phyloP scores from a whole-genome alignment of 2,329 filamentous ascomycete species.

The Ceratocystis lukuohia region DNA sequence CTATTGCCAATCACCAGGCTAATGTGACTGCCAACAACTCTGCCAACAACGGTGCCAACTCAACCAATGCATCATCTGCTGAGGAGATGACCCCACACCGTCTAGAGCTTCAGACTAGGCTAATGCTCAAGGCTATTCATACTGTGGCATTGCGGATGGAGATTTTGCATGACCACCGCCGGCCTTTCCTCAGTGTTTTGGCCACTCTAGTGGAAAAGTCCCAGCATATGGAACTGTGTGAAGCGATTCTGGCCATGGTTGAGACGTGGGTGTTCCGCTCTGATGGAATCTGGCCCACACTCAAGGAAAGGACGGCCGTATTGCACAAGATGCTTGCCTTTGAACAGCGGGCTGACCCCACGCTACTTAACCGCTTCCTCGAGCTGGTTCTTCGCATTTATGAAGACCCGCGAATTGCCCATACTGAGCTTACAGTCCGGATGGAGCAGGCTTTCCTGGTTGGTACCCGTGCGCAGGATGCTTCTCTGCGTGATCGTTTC shows the following conservation, averaged over 20 bases:
- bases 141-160: slow-evolving; percentile 87
- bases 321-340: slow-evolving; percentile 98
- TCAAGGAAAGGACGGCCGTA: slow-evolving; percentile 98
- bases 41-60: slow-evolving; percentile 30
- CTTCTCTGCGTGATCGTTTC: slow-evolving; percentile 94
- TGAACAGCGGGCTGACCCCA: slow-evolving; percentile 69
- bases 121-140: slow-evolving; percentile 93
- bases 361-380: slow-evolving; percentile 81
- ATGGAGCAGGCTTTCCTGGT: slow-evolving; percentile 98
- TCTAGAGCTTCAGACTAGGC: slow-evolving; percentile 71
- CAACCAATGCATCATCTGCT: background rate
- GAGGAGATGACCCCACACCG: slow-evolving; percentile 59
- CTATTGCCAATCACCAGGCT: slow-evolving; percentile 40
- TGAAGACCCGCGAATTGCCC: slow-evolving; percentile 88
- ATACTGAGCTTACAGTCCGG: slow-evolving; percentile 88
- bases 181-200: slow-evolving; percentile 88
- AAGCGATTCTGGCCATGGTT: slow-evolving; percentile 86
- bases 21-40: slow-evolving; percentile 31
- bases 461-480: slow-evolving; percentile 80
- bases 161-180: slow-evolving; percentile 73
- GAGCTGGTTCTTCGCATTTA: slow-evolving; percentile 96
- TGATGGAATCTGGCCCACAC: slow-evolving; percentile 85
- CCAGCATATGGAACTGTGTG: slow-evolving; percentile 70
- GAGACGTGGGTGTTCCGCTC: slow-evolving; percentile 94
- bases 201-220: slow-evolving; percentile 94